Percentiles rank a stretch among this genome's conserved stretches.
Evolutionary conservation across 2,329 filamentous ascomycete species (phyloP).

Genomic region (Botrytis medusae): DNA sequence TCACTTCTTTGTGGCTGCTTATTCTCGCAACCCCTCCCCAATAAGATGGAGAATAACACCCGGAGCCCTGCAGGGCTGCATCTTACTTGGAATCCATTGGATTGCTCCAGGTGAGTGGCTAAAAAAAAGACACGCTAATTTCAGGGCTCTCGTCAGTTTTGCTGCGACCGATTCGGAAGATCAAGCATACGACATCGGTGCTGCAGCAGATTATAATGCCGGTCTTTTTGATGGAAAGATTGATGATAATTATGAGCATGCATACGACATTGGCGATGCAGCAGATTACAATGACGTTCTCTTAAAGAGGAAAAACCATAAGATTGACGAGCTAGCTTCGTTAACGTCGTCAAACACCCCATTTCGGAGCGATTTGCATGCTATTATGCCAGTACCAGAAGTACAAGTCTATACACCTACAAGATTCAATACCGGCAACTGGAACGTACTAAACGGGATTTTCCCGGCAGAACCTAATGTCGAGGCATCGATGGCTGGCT

Average conservation of each 20-base stretch:
- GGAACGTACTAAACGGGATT: neutral
- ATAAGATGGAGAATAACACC: neutral
- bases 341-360: neutral
- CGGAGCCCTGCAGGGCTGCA: neutral
- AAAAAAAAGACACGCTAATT: constrained; percentile 8
- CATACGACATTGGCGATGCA: neutral
- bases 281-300: neutral
- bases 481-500: neutral
- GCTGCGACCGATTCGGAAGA: no score
- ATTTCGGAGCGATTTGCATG: neutral
- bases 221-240: neutral
- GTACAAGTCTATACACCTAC: rapidly evolving
- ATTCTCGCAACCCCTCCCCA: neutral
- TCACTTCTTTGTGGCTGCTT: neutral
- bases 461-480: neutral
- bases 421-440: neutral
- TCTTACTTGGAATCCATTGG: neutral
- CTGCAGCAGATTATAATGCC: neutral
- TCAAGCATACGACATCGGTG: neutral
- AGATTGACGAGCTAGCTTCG: neutral
- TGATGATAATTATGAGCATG: neutral
- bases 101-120: neutral
- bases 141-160: neutral
- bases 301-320: no score
- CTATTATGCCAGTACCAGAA: neutral